Base-by-base conservation (phyloP, 2,329 filamentous ascomycete species). In the Metarhizium humberi region DNA sequence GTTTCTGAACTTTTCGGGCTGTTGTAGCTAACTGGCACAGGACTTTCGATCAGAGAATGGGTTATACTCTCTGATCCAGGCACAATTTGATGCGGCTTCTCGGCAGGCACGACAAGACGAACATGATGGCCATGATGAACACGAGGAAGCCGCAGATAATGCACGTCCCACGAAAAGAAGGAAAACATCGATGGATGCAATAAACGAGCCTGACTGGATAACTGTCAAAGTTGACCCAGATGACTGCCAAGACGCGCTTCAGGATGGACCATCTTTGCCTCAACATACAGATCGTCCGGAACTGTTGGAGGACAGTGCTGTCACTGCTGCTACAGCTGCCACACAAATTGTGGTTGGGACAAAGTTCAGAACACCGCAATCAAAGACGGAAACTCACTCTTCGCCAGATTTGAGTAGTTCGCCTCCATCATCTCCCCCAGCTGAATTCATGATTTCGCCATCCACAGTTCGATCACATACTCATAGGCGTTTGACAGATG, bases 21-120 rank as follows among this genome's bases (percentile, higher is more conserved):
- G 49, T 25, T 38, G 45, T 38, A 11, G 46, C 61, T 67, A 53
- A 63, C 58, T 50, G 20, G 2, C 25, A 3, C 59, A 87, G 84
- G 85, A 88, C 61, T 88, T 88, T 59, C 84, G 85, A 45, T 88
- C 85, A 2, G 80, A 87, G 64, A 83, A 88, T 67, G 86, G 86
- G 2, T 76, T 89, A 1, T 89, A 89, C 68, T 85, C 85, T 11
- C 72, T 88, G 50, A 87, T 89, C 14, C 85, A 88, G 67, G 78
- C 82, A 16, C 82, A 86, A 60, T 85, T 84, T 62, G 80, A 86
- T 58, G 75, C 78, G 42, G 76, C 76, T 51, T 71, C 74, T 60
- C 72, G 64, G 62, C 67, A 71, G 52, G 60, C 60, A 58, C 66
- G 60, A 59, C 64, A 59, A 36, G 53, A 38, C 29, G 71, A 69